Evolutionary conservation across 2,329 filamentous ascomycete genomes (phyloP), one percentile per base, ranked within the genome.

Genomic region (Didymella lethalis): DNA sequence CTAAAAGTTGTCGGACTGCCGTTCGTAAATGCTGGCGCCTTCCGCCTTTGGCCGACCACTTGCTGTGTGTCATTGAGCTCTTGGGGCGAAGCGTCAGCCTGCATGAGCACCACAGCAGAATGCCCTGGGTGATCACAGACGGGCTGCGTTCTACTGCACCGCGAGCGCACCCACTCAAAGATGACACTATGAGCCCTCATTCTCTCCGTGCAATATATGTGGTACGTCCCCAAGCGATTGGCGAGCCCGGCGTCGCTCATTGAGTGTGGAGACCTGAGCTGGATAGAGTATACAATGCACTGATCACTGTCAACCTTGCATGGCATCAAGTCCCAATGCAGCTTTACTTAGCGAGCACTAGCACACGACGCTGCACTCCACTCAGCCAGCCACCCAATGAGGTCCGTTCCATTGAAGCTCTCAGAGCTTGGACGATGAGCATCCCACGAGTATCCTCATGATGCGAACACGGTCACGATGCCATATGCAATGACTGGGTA

Each of bases 381-480:
- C 51, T 61, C 54, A 55, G 56, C 57, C 48, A 57, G 49, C 50
- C 56, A 60, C 44, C 43, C 68, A 70, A 69, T 69, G 29, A 57
- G 34, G 36, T 18, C 40, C 14, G 48, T 36, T 38, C 40, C 25
- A 57, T 63, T 51, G 49, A 28, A 58, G 53, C 48, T 54, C 52
- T 46, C 48, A 51, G 29, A 54, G 56, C 54, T 48, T 29, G 52
- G 58, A 51, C 49, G 11, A 40, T 28, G 36, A 38, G 28, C 25
- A 62, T 54, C 56, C 31, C 46, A 63, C 40, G 52, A 57, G 48
- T 41, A 57, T n/a, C 12, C 28, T 60, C 41, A 55, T 20, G 32
- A 46, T 38, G 36, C 56, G 26, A 52, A 57, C 28, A 44, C 54
- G 54, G 49, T 46, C 49, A 43, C 36, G 31, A 47, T 44, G 48